Conservation (phyloP, 192 early-diverging fungal species). For the Umbelopsis isabellina region DNA sequence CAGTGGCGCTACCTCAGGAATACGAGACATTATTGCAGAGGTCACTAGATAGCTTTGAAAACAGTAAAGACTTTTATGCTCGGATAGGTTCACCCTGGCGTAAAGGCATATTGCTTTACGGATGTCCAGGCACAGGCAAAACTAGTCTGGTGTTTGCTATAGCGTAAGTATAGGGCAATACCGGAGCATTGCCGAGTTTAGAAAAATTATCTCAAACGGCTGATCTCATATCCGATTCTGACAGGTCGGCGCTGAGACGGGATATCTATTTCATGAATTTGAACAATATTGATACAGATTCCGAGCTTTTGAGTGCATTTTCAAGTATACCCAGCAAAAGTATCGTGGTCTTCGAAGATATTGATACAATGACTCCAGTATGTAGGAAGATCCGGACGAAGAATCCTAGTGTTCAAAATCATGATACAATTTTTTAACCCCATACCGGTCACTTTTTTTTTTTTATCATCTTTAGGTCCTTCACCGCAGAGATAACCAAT, state of each 20-base stretch:
- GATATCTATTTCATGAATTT: slow-evolving; percentile 48
- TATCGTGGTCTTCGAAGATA: slow-evolving; percentile 62
- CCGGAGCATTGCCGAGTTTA: neutral
- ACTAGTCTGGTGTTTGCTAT: slow-evolving; percentile 47
- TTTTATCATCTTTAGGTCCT: slow-evolving; percentile 11
- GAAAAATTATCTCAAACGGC: neutral
- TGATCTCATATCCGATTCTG: neutral
- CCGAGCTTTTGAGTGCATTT: slow-evolving; percentile 41
- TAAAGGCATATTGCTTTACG: slow-evolving; percentile 49
- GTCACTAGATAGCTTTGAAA: slow-evolving; percentile 56
- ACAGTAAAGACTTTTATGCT: slow-evolving; percentile 59
- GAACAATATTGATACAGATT: slow-evolving; percentile 37
- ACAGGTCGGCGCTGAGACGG: slow-evolving; percentile 32
- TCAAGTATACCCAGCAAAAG: slow-evolving; percentile 37
- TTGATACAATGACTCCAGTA: slow-evolving; percentile 56
- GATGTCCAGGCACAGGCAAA: slow-evolving; percentile 49
- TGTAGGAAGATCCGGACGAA: no score
- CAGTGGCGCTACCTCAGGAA: slow-evolving; percentile 55
- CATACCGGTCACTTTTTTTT: neutral
- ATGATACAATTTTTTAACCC: slow-evolving; percentile 40
- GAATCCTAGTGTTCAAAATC: no score
- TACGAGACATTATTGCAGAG: slow-evolving; percentile 50
- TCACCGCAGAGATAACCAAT: neutral
- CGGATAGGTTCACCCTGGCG: slow-evolving; percentile 66
- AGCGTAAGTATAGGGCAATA: slow-evolving; percentile 22